phyloP scores from a whole-genome alignment of 2,329 filamentous ascomycete genomes.

The Helotiales sp. region DNA sequence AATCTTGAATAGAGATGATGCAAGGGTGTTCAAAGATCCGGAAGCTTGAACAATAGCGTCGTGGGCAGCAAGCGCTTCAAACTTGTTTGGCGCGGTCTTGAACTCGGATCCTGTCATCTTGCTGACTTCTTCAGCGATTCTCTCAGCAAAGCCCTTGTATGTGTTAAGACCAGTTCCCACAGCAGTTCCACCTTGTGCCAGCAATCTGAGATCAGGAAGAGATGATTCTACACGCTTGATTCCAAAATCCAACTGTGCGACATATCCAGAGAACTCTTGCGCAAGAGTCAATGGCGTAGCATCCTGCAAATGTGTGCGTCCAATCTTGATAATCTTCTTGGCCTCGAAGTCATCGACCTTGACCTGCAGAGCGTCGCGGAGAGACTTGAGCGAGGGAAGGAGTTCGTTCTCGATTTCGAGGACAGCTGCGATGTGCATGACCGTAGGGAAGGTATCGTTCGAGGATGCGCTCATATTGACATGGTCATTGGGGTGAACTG shows the following conservation, averaged over 20 bases:
- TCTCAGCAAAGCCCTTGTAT: conserved; percentile 92
- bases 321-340: conserved; percentile 96
- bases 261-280: conserved; percentile 97
- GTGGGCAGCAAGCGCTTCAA: conserved; percentile 93
- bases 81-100: conserved; percentile 97
- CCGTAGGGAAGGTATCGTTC: conserved; percentile 98
- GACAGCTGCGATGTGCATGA: conserved; percentile 99
- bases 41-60: conserved; percentile 94
- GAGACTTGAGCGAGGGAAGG: conserved; percentile 76
- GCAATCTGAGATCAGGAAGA: conserved; percentile 79
- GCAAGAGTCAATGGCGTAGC: conserved; percentile 93
- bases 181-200: conserved; percentile 94
- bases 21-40: conserved; percentile 90
- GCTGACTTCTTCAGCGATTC: conserved; percentile 84
- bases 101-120: conserved; percentile 93
- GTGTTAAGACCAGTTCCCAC: conserved; percentile 98
- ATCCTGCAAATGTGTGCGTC: conserved; percentile 95
- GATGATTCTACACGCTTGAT: conserved; percentile 82
- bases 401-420: conserved; percentile 87
- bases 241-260: conserved; percentile 88
- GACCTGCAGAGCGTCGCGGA: conserved; percentile 80
- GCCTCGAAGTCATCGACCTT: conserved; percentile 87
- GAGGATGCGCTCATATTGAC: conserved; percentile 99
- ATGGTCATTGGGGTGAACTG: conserved; percentile 98
- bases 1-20: conserved; percentile 92